Evolutionary conservation across 345 rosid species (phyloP), one percentile per base, ranked within the genome.

Genomic region (Salix caprea): DNA sequence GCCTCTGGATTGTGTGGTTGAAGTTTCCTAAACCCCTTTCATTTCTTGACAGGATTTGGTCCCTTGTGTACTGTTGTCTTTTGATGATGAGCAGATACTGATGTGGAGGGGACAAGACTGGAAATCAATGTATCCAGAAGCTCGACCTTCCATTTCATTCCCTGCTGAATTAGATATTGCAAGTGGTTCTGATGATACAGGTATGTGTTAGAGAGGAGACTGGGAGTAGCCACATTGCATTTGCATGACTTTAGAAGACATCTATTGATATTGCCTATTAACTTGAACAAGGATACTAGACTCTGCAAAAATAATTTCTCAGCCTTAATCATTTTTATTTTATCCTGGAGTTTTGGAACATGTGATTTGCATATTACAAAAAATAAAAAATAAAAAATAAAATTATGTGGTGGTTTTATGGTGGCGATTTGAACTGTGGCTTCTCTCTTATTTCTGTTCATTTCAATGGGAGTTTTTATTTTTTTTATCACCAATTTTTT

Each of bases 51-150:
- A 95, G 99, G 97, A 91, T 58, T 83, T 95, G 80, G 97, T 91
- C 77, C 99, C 98, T 28, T 94, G 97, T 11, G 90, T 92, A 80
- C 91, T 94, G 75, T 80, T 94, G 80, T 91, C 97, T 70, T 94
- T 92, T 71, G 98, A 91, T 24, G 91, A 94, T 69, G 97, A 90
- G 84, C 98, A 92, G 76, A 88, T 94, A 81, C 76, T 94, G 86
- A 86, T 91, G 88, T 94, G 97, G 97, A 88, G 99, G 83, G 99
- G 97, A 76, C 84, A 60, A 61, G 87, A 91, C 14, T 94, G 97
- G 97, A 91, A 88, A 81, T 84, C 97, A 7, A 88, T 80, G 87
- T 92, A 89, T 78, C 75, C 84, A 62, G 79, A 80, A 74, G 68
- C 65, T 67, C 5, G 5, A 13, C 84, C 87, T 48, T 78, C 86